Conservation (phyloP, 208 protist species). For the Acanthamoeba sp. region DNA sequence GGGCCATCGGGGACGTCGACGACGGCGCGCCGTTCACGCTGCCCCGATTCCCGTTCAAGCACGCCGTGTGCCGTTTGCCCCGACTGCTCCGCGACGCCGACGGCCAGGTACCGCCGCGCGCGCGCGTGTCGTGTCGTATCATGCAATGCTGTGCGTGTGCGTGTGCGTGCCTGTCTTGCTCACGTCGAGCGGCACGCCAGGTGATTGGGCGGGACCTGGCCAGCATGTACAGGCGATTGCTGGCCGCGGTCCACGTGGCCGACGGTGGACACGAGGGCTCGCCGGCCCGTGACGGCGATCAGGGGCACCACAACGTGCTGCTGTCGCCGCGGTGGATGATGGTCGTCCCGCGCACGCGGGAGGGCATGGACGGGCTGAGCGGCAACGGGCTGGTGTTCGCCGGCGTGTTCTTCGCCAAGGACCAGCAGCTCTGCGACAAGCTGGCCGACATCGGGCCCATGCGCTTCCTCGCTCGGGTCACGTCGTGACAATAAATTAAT, state of each 20-base stretch:
- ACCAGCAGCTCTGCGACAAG: slow-evolving; percentile 20
- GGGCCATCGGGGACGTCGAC: background rate
- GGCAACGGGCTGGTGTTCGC: slow-evolving; percentile 39
- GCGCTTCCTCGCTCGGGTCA: background rate
- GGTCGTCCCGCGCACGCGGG: slow-evolving; percentile 33
- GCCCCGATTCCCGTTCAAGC: background rate
- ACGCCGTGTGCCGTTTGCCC: background rate
- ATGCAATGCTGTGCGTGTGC: too few species aligned
- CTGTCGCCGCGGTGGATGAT: slow-evolving; percentile 27
- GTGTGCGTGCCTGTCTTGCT: too few species aligned
- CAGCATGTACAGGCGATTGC: background rate
- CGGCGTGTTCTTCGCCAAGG: slow-evolving; percentile 43
- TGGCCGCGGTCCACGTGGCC: background rate
- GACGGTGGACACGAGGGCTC: too few species aligned
- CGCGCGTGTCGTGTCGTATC: too few species aligned
- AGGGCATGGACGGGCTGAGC: slow-evolving; percentile 25
- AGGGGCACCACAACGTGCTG: slow-evolving; percentile 59
- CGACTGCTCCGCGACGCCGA: background rate
- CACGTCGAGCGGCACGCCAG: background rate
- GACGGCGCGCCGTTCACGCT: slow-evolving; percentile 3
- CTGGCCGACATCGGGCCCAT: slow-evolving; percentile 12
- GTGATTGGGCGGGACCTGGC: background rate
- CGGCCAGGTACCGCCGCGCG: background rate
- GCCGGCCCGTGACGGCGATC: background rate
- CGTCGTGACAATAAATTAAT: background rate